phyloP scores from a whole-genome alignment of 768 basidiomycete genomes.

The Boletus insuetus region DNA sequence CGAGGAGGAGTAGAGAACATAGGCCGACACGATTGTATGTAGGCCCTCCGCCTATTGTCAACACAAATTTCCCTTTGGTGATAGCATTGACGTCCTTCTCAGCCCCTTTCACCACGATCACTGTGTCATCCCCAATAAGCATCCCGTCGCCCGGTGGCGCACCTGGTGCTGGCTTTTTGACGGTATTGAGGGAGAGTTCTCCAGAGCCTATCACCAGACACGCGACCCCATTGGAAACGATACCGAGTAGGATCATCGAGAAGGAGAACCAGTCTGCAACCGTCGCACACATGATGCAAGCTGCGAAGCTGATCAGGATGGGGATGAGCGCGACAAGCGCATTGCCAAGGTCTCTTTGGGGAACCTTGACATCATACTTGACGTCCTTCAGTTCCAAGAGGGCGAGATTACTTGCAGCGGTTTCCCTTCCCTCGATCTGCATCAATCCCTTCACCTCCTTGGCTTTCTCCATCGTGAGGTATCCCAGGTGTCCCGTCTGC shows the following conservation, averaged over 20 bases:
- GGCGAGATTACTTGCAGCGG: conserved; percentile 19
- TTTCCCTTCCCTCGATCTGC: conserved; percentile 12
- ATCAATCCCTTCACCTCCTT: not conserved
- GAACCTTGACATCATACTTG: conserved; percentile 9
- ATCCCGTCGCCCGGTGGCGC: conserved; percentile 34
- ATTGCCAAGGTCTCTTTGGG: not conserved
- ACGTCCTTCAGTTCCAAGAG: conserved; percentile 23
- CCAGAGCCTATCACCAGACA: conserved; percentile 32
- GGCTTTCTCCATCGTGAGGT: conserved; percentile 23
- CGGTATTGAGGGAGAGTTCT: conserved; percentile 14
- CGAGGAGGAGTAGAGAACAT: conserved; percentile 30
- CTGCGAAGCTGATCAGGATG: conserved; percentile 14
- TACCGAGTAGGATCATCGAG: conserved; percentile 33
- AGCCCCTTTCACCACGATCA: conserved; percentile 31
- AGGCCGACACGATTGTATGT: conserved; percentile 24
- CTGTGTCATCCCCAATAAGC: conserved; percentile 20
- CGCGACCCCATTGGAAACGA: conserved; percentile 31
- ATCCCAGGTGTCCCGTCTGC: conserved; percentile 29
- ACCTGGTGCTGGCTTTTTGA: conserved; percentile 19
- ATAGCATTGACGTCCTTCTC: conserved; percentile 32
- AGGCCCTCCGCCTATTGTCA: conserved; percentile 15
- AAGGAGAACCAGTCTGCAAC: conserved; percentile 31
- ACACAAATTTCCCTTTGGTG: conserved; percentile 30
- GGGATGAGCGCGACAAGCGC: conserved; percentile 16
- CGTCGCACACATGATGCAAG: conserved; percentile 26